phyloP scores from a whole-genome alignment of 495 filamentous ascomycete genomes.

The Penicillium parvum region DNA sequence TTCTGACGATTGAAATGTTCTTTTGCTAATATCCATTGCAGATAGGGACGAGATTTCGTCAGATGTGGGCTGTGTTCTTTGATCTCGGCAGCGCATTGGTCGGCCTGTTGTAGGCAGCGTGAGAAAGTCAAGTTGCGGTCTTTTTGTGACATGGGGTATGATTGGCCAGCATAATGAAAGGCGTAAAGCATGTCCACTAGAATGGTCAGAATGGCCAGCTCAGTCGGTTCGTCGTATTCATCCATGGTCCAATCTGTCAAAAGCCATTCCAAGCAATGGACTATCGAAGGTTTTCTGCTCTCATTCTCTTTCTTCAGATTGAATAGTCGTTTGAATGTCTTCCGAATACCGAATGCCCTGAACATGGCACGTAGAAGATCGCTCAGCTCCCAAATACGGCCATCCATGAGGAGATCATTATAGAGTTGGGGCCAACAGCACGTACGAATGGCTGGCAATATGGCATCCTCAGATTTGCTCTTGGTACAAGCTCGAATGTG shows the following conservation, averaged over 20 bases:
- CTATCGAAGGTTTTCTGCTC: neutral
- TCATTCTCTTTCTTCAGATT: neutral
- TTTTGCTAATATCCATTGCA: conserved; percentile 16
- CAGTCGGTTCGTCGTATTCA: neutral
- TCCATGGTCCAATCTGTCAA: neutral
- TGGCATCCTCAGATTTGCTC: neutral
- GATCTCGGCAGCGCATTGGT: neutral
- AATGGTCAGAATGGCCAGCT: neutral
- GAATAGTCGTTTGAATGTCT: neutral
- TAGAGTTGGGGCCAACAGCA: neutral
- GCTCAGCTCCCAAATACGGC: neutral
- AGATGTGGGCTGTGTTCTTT: conserved; percentile 2
- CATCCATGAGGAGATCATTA: neutral
- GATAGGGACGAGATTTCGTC: conserved; percentile 4
- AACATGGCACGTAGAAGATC: neutral
- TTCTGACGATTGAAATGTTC: neutral
- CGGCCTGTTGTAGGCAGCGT: neutral
- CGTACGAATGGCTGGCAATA: neutral
- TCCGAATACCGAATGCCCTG: neutral
- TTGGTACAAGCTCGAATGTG: too few relatives aligned
- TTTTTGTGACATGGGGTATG: neutral
- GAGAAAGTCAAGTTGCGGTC: neutral
- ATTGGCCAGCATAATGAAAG: neutral
- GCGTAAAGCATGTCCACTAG: neutral
- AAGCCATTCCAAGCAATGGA: neutral